phyloP scores from a whole-genome alignment of 2,329 filamentous ascomycete genomes.

The Coniosporium tulheliwenetii region DNA sequence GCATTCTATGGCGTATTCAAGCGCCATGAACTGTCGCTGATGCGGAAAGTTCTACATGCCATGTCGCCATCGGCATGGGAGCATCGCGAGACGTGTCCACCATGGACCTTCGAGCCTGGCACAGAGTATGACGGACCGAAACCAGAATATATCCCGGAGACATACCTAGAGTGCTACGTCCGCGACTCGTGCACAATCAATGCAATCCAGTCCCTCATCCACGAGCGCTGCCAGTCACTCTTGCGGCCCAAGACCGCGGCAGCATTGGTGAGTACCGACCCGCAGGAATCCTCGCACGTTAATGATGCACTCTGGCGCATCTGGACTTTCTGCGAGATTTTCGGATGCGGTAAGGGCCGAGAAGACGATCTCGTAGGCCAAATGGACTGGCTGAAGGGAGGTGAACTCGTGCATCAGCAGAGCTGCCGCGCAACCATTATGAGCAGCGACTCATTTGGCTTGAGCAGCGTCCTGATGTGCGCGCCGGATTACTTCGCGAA shows the following conservation, averaged over 20 bases:
- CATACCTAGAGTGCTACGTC: slow-evolving; percentile 36
- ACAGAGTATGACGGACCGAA: slow-evolving; percentile 28
- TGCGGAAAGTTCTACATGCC: slow-evolving; percentile 33
- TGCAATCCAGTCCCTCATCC: slow-evolving; percentile 39
- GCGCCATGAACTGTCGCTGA: slow-evolving; percentile 36
- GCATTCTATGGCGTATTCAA: slow-evolving; percentile 44
- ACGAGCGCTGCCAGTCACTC: slow-evolving; percentile 39
- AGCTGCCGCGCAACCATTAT: slow-evolving; percentile 29
- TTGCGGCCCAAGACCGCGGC: slow-evolving; percentile 39
- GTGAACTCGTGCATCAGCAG: slow-evolving; percentile 32
- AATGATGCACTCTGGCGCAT: slow-evolving; percentile 50
- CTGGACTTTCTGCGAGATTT: slow-evolving; percentile 50
- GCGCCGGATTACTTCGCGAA: slow-evolving; percentile 41
- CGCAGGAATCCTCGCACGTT: slow-evolving; percentile 31
- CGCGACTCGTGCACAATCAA: slow-evolving; percentile 37
- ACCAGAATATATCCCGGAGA: slow-evolving; percentile 36
- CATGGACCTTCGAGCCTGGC: slow-evolving; percentile 26
- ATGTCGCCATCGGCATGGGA: slow-evolving; percentile 46
- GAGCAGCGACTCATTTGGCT: slow-evolving; percentile 32
- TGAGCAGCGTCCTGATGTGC: slow-evolving; percentile 37
- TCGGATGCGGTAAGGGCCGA: slow-evolving; percentile 40
- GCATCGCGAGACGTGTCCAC: slow-evolving; percentile 40
- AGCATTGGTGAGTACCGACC: slow-evolving; percentile 33
- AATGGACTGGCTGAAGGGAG: slow-evolving; percentile 47
- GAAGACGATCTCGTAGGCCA: slow-evolving; percentile 44